Evolutionary conservation across 345 rosid genomes (phyloP), one percentile per base, ranked within the genome.

Genomic region (Sonneratia caseolaris): DNA sequence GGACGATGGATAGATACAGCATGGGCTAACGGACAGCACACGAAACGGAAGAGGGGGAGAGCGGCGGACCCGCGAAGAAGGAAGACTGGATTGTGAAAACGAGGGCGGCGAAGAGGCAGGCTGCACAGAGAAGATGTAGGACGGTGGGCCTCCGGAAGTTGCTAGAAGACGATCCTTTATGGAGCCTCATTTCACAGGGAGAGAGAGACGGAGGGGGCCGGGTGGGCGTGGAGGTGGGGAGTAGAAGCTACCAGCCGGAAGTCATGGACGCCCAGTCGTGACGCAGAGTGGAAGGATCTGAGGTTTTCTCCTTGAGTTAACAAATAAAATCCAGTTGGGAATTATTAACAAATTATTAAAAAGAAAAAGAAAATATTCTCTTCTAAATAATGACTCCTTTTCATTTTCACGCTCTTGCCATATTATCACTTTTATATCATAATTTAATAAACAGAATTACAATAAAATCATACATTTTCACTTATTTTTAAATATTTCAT

Each of bases 11-110:
- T 49, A 1, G 37, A 5, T 47, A 47, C 13, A 68, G 69, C 24
- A 55, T 32, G 42, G 64, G 69, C 59, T 18, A 16, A 49, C 42
- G 70, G 71, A 51, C 36, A 47, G 37, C 45, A 65, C 64, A 27
- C 18, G 37, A 66, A 66, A 47, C 4, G 59, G 38, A 36, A n/a
- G 9, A 37, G 47, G 51, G 43, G 13, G 24, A 71, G 49, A 22
- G 37, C 64, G 3, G 37, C 64, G 3, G 47, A 88, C 98, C 97
- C 48, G 91, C 27, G 85, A 90, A 89, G 77, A 87, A 80, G 70
- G 89, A 80, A 68, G 91, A 82, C 79, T 91, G 96, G 73, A 88
- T 77, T 37, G 72, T 61, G 86, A 90, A 92, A 61, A 90, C 74
- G 72, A 89, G 22, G 68, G 89, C 70, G 68, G 86, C 84, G 81